Evolutionary conservation across 352 stramenopile species (phyloP), one percentile per base, ranked within the genome.

Genomic region (Phytophthora multivora): DNA sequence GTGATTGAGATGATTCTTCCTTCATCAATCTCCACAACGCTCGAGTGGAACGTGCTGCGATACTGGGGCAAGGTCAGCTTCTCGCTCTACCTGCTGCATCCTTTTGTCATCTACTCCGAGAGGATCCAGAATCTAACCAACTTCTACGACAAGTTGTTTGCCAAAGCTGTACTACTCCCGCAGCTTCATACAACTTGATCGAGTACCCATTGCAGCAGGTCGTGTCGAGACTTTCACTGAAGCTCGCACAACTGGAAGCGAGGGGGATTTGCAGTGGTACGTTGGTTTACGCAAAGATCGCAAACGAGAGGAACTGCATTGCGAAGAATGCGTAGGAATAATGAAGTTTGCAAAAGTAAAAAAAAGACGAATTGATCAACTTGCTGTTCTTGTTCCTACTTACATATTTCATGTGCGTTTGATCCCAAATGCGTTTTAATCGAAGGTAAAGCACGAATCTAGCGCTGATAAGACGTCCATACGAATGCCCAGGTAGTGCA

Each of bases 11-110:
- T 83, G 60, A 31, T 79, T 6, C 36, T 51, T 39, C 67, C 67
- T 1, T 77, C 63, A 0, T 59, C 50, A 7, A n/a, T 76, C 0
- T 73, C 67, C 0, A 33, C 43, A 5, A 54, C 65, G 51, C 60
- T 83, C 48, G 74, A 83, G 51, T 79, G 66, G 70, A 70, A 51
- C 16, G 23, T 79, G 7, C 25, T 80, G 9, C 50, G 51, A 21
- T 83, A 68, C 59, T 72, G 59, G 26, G 73, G 73, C 25, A 79
- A 82, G 50, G 62, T 79, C 55, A 77, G 66, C 43, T 82, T 71
- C 51, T 83, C 74, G 0, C 66, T 77, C 26, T 79, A 82, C 38
- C 18, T 82, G 40, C 63, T 79, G 4, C 73, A 79, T 55, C 63
- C 26, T 23, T 83, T 75, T 40, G 56, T 79, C 16, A 41, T 75